Evolutionary conservation across 176 grass and related monocot genomes (phyloP), one percentile per base, ranked within the genome.

Genomic region (Ensete ventricosum): DNA sequence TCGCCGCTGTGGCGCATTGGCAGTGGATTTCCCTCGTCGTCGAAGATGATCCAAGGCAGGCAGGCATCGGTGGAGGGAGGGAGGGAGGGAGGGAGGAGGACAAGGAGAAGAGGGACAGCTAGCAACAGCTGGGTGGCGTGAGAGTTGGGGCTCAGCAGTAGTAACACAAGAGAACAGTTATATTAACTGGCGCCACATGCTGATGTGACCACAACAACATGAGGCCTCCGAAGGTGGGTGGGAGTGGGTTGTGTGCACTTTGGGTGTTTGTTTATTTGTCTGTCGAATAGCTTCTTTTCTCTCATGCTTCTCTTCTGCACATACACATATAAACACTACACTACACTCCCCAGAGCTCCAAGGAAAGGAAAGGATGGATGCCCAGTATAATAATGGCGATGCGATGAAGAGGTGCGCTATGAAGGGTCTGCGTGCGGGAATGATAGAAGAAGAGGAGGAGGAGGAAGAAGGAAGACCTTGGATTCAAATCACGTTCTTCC

Each of bases 81-180:
- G 24, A 24, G 55, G 66, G 16, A 58, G 12, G 21, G 57, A 14
- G 49, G 23, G 69, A 26, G 9, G 29, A 58, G 53, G 25, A 70
- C 64, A 29, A 71, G 72, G 53, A 55, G 81, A 82, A 84, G 84
- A 74, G 69, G 54, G 64, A 92, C 90, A 92, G 90, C 90, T 87
- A 87, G 84, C 81, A 81, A 78, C 90, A 89, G 90, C 90, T 84
- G 79, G 20, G 53, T 22, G 11, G 14, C 9, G 67, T 9, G 5
- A 12, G 9, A 43, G 24, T 14, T 3, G 16, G 50, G 21, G 76
- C 54, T 76, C 27, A 85, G 73, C 80, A 80, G 78, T 79, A 43
- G 72, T 22, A 89, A 85, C 73, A 80, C 77, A 48, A 57, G 12
- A 34, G 72, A 66, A 1, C 53, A 21, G 76, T 89, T 82, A 67